Conservation (phyloP, 1,284 basidiomycete species). For the Spongiforma sp. region DNA sequence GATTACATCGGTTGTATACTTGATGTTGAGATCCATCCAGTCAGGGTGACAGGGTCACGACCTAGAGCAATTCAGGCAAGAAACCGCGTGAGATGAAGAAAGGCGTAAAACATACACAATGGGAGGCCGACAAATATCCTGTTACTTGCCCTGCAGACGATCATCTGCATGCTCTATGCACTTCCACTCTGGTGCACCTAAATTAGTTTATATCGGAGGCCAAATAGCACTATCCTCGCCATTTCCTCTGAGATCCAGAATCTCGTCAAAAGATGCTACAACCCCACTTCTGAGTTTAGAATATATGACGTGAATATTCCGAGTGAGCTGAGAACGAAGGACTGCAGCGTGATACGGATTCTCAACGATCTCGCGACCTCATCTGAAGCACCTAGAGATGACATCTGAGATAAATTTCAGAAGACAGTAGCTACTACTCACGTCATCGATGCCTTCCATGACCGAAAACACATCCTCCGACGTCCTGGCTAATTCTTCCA, state of each 20-base stretch:
- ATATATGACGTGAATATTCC: no score
- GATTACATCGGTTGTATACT: slow-evolving; percentile 38
- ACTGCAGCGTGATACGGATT: not conserved
- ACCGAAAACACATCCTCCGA: no score
- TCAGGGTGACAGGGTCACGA: slow-evolving; percentile 44
- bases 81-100: not conserved
- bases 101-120: slow-evolving; percentile 36
- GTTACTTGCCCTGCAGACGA: slow-evolving; percentile 41
- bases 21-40: slow-evolving; percentile 41
- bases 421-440: no score
- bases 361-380: no score
- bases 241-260: no score
- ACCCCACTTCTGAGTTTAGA: no score
- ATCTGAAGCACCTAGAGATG: no score
- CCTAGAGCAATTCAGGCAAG: slow-evolving; percentile 34
- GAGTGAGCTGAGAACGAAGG: not conserved
- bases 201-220: not conserved
- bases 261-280: no score
- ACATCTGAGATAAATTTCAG: no score
- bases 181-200: slow-evolving; percentile 36
- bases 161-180: slow-evolving; percentile 19
- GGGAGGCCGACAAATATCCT: slow-evolving; percentile 47
- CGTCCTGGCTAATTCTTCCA: no score
- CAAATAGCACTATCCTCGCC: not conserved
- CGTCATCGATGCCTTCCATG: no score